Percentiles rank a stretch among this genome's conserved stretches.
Conservation (phyloP, 768 basidiomycete species). For the Epithele typhae region DNA sequence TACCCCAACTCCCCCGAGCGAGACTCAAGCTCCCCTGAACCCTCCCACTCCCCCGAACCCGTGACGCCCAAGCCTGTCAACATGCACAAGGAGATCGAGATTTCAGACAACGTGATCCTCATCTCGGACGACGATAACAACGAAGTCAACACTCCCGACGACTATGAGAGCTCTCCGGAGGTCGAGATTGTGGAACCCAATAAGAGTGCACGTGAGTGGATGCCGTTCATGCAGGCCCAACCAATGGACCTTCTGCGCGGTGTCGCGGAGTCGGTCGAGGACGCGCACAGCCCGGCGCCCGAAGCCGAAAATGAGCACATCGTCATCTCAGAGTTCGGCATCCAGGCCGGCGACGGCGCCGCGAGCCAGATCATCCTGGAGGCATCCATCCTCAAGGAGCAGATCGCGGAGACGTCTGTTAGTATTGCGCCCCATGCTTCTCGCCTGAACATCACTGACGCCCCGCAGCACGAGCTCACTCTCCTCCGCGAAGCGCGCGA, state of each 20-base stretch:
- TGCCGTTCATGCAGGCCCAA: neutral
- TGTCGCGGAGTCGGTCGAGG: neutral
- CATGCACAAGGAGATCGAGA: conserved; percentile 8
- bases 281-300: neutral
- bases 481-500: conserved; percentile 36
- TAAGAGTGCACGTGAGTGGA: too few species aligned
- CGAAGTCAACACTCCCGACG: too few species aligned
- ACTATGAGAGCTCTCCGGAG: too few species aligned
- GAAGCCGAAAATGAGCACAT: neutral
- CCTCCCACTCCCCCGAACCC: neutral
- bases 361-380: neutral
- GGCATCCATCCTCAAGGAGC: neutral
- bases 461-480: conserved; percentile 27
- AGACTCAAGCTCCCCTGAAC: neutral
- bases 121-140: conserved; percentile 8
- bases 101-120: conserved; percentile 4
- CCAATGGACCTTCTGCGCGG: neutral
- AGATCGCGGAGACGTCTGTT: conserved; percentile 10
- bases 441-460: neutral
- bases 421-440: conserved; percentile 1
- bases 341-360: neutral
- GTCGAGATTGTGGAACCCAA: too few species aligned
- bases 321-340: neutral
- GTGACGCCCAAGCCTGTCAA: neutral
- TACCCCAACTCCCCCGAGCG: conserved; percentile 8